phyloP scores from a whole-genome alignment of 257 asterid genomes.

The Solanum pennellii region DNA sequence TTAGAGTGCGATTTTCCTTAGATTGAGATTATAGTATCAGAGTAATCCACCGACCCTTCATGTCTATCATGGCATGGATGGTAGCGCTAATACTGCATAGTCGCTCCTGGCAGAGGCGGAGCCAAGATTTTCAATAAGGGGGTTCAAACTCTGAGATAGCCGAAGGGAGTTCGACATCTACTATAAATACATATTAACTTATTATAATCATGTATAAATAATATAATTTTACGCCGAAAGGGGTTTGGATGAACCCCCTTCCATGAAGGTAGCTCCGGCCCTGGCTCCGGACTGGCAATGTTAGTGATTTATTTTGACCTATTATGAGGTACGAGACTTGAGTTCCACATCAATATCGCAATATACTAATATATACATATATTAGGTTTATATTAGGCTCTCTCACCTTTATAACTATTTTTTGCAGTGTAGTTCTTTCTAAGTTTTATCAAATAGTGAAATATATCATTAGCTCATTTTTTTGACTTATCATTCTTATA shows the following conservation, averaged over 20 bases:
- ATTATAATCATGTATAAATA: too few relatives aligned
- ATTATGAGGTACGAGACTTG: background rate
- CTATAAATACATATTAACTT: too few relatives aligned
- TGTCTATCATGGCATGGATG: background rate
- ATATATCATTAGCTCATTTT: background rate
- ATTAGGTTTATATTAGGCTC: background rate
- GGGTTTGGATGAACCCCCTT: too few relatives aligned
- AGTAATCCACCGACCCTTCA: background rate
- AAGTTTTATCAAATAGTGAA: background rate
- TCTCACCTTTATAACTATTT: background rate
- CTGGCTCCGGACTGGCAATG: too few relatives aligned
- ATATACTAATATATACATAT: too few relatives aligned
- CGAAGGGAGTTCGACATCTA: too few relatives aligned
- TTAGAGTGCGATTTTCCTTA: background rate
- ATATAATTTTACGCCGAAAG: too few relatives aligned
- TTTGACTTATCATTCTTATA: background rate
- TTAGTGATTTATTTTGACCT: background rate
- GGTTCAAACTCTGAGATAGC: too few relatives aligned
- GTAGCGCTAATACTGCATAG: too few relatives aligned
- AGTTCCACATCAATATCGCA: too few relatives aligned
- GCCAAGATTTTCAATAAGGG: too few relatives aligned
- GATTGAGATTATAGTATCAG: background rate
- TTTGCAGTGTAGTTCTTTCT: background rate
- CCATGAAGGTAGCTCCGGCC: too few relatives aligned
- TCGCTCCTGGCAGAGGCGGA: fast-evolving